Evolutionary conservation across 2,329 filamentous ascomycete species (phyloP).

Genomic region (Madurella mycetomatis): DNA sequence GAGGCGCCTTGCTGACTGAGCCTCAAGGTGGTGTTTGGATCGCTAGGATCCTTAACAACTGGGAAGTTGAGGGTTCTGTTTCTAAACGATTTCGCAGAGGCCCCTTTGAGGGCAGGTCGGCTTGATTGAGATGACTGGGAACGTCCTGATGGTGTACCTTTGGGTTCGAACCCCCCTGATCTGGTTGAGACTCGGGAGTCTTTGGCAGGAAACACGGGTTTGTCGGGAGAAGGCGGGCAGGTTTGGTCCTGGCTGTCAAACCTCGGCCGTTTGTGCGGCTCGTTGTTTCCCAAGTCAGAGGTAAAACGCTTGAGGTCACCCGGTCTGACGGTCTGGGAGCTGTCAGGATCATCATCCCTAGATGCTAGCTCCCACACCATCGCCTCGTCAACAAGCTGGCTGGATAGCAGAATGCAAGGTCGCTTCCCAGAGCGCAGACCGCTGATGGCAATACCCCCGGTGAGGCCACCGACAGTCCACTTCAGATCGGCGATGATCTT

Average conservation of each 20-base stretch:
- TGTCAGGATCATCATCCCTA: conserved; percentile 23
- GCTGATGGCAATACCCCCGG: conserved; percentile 41
- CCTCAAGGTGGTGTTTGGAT: conserved; percentile 57
- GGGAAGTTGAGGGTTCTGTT: conserved; percentile 56
- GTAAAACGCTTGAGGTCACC: conserved; percentile 6
- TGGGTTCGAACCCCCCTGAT: not conserved
- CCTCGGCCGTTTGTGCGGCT: conserved; percentile 4
- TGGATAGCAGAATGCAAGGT: conserved; percentile 36
- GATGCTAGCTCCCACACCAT: conserved; percentile 36
- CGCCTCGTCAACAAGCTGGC: conserved; percentile 38
- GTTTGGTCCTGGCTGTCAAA: not conserved
- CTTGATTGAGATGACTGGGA: conserved; percentile 23
- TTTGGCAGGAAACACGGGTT: not conserved
- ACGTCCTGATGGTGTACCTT: not conserved
- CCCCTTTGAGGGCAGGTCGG: conserved; percentile 31
- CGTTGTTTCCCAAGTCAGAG: not conserved
- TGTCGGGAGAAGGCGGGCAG: not conserved
- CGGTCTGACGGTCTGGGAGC: not conserved
- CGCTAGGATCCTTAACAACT: conserved; percentile 71
- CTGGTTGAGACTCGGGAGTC: too few species aligned
- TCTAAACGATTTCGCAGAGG: conserved; percentile 29
- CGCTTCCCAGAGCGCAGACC: conserved; percentile 37
- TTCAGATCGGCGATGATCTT: not conserved
- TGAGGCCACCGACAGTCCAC: conserved; percentile 21
- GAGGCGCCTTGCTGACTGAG: conserved; percentile 62